A percentile compares a stretch with the other conserved stretches of the same genome.
These are phyloP conservation scores for Podaxis rugospora DNA, from an alignment of 768 basidiomycete species.

Conservation along the genomic window DNA sequence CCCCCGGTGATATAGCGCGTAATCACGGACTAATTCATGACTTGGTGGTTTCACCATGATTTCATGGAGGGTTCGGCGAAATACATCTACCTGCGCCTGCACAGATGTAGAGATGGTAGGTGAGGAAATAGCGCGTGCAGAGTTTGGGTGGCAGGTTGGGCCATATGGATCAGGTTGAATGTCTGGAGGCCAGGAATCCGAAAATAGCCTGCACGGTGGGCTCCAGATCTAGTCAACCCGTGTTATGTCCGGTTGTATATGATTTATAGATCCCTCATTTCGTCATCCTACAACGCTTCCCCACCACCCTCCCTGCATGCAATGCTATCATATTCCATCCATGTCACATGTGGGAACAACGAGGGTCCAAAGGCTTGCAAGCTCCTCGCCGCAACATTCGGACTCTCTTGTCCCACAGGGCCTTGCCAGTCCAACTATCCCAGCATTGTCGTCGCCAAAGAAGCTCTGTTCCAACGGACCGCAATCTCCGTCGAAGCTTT, in stretches of 20 bases:
- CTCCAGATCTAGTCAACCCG: conserved; percentile 16
- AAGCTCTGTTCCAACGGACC: conserved; percentile 2
- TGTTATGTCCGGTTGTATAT: conserved; percentile 18
- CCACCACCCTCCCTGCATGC: conserved; percentile 5
- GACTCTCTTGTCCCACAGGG: not conserved
- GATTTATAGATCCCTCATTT: conserved; percentile 7
- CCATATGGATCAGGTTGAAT: not conserved
- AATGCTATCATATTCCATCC: not conserved
- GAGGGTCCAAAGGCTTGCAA: not conserved
- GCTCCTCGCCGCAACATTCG: conserved; percentile 2
- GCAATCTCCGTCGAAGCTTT: conserved; percentile 3
- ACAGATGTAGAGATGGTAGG: not conserved
- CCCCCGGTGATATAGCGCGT: conserved; percentile 30
- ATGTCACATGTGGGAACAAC: not conserved
- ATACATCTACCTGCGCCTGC: conserved; percentile 6
- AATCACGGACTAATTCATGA: conserved; percentile 21
- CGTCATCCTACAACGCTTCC: not conserved
- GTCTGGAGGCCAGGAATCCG: conserved; percentile 1
- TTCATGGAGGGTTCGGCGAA: conserved; percentile 19
- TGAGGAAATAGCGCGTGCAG: not conserved
- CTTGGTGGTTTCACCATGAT: conserved; percentile 18
- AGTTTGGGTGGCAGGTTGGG: not conserved
- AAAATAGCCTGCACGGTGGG: conserved; percentile 8
- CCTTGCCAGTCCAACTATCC: not conserved
- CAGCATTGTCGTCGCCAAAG: not conserved